These are phyloP conservation scores for Globisporangium parvum DNA, from an alignment of 352 stramenopile species.

Conservation along the genomic window DNA sequence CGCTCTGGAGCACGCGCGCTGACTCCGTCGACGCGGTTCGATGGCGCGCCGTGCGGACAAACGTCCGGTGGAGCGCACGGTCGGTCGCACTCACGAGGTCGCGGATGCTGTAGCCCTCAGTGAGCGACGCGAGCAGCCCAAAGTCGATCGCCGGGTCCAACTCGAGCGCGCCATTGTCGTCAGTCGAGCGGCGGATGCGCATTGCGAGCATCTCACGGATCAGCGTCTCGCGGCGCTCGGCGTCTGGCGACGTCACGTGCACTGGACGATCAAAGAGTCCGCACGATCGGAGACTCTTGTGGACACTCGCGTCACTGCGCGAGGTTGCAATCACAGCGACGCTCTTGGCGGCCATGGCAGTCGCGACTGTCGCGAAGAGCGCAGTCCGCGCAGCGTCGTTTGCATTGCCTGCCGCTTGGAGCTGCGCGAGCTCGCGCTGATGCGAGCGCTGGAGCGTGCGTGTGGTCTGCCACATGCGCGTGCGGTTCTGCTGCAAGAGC, in stretches of 20 bases:
- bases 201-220: constrained; percentile 55
- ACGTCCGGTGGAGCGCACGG: constrained; percentile 56
- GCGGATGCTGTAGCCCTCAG: constrained; percentile 77
- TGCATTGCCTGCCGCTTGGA: constrained; percentile 8
- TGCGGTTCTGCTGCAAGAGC: constrained; percentile 41
- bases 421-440: constrained; percentile 28
- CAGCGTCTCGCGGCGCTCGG: constrained; percentile 52
- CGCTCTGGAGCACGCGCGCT: constrained; percentile 35
- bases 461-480: constrained; percentile 57
- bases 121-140: constrained; percentile 49
- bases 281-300: constrained; percentile 54
- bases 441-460: constrained; percentile 49
- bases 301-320: constrained; percentile 55
- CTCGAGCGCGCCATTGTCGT: constrained; percentile 10
- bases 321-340: constrained; percentile 54
- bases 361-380: constrained; percentile 39
- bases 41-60: constrained; percentile 31
- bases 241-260: constrained; percentile 51
- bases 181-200: constrained; percentile 20
- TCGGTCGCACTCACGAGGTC: constrained; percentile 69
- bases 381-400: constrained; percentile 16
- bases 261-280: constrained; percentile 70
- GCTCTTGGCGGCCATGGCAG: constrained; percentile 59
- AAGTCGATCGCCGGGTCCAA: constrained; percentile 63
- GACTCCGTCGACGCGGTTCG: background rate